Base-by-base conservation (phyloP, 352 stramenopile genomes). In the Pythium phragmitis region DNA sequence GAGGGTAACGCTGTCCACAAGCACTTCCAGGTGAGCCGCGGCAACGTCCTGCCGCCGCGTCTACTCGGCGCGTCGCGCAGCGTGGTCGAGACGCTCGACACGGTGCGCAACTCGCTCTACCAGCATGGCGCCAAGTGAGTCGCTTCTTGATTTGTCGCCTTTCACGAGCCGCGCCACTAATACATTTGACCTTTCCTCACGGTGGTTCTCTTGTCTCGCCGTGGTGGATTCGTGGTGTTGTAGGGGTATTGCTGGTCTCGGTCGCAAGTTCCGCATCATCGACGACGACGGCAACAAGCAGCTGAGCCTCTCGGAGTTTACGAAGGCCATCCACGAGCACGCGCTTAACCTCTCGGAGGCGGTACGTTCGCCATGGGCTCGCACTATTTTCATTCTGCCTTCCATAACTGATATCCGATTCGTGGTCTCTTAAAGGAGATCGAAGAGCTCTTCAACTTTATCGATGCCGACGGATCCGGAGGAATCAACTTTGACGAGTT, bases 201-300 rank as follows among this genome's bases (percentile, higher is more conserved):
- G 51, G 51, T 57, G 39, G 41, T 43, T 61, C 21, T 37, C 49
- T 52, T 13, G 13, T 51, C 37, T 52, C 42, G 13, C 13, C 19
- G 42, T 60, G 2, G 30, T 60, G 23, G 45, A 7, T 61, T 37
- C 41, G 54, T 48, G 39, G 26, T 68, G n/a, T 57, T 68, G 30
- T 60, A 87, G 84, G 34, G 83, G 85, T 2, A 90, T 94, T 57
- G 77, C 80, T 23, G 80, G 80, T 33, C 63, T 94, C 23, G 83
- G 85, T 33, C 83, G 85, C 63, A 94, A 94, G 68, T 92, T 97
- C 67, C 84, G 87, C 21, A 94, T 96, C 73, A 92, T 96, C 55
- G 88, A 96, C 63, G 85, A 96, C 62, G 84, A 96, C 59, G 85
- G 85, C 43, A 94, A 96, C 76, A 72, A 76, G 16, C 82, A 80